Conservation (phyloP, 768 basidiomycete genomes). For the Mrakia frigida region DNA sequence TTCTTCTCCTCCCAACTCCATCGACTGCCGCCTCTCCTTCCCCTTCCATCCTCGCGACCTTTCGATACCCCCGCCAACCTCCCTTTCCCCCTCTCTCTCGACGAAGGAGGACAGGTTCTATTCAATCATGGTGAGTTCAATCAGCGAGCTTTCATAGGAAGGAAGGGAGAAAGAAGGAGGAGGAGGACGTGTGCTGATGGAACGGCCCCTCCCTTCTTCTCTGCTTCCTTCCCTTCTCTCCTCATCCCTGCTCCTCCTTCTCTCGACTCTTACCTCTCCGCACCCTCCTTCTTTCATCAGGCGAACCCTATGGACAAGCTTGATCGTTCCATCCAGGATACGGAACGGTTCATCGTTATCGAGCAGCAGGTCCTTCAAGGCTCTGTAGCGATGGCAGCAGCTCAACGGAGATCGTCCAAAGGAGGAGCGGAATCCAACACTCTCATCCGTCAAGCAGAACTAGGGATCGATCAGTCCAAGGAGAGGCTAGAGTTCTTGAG, state of each 20-base stretch:
- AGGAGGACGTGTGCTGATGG: slow-evolving; percentile 8
- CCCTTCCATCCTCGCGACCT: not conserved
- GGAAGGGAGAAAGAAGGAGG: not conserved
- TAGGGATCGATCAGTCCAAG: slow-evolving; percentile 28
- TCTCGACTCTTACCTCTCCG: no score
- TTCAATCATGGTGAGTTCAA: not conserved
- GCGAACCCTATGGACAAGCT: slow-evolving; percentile 29
- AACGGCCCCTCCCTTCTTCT: not conserved
- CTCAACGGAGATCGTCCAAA: slow-evolving; percentile 27
- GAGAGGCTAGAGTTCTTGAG: slow-evolving; percentile 29
- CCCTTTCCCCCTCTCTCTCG: no score
- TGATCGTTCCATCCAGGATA: slow-evolving; percentile 29
- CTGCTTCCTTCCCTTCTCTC: not conserved
- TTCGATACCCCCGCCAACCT: no score
- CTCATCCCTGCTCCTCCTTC: not conserved
- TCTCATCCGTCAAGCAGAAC: slow-evolving; percentile 31
- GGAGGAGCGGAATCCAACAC: slow-evolving; percentile 24
- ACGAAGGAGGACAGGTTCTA: not conserved
- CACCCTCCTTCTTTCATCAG: not conserved
- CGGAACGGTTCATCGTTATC: slow-evolving; percentile 32
- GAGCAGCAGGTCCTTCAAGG: slow-evolving; percentile 31
- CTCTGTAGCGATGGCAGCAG: slow-evolving; percentile 27
- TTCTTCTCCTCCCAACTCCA: not conserved
- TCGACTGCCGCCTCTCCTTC: not conserved
- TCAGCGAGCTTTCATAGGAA: not conserved